These are phyloP conservation scores for Phragmites australis DNA, from an alignment of 176 grass and related monocot genomes.

Conservation along the genomic window DNA sequence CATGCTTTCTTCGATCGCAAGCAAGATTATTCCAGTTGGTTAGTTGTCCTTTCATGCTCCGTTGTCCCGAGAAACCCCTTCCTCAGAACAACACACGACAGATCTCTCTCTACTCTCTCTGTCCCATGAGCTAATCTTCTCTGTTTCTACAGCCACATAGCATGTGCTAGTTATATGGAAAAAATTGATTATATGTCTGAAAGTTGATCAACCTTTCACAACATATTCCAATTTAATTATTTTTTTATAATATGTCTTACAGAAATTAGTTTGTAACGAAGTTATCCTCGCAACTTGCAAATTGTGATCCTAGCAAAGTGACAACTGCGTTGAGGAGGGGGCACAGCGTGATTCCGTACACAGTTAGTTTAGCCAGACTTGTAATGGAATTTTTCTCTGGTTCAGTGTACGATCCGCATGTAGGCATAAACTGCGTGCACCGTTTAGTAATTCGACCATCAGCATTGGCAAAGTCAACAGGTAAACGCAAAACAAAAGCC, in stretches of 20 bases:
- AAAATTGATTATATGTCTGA: too few species aligned
- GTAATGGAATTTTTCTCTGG: not conserved
- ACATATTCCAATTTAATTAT: too few species aligned
- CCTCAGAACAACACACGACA: constrained; percentile 9
- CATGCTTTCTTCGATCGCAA: constrained; percentile 31
- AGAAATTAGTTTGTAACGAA: too few species aligned
- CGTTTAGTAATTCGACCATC: not conserved
- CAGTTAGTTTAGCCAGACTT: not conserved
- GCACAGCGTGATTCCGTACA: constrained; percentile 5
- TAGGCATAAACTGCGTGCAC: not conserved
- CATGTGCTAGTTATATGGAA: constrained; percentile 20
- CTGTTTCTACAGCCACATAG: constrained; percentile 7
- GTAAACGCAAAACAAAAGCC: constrained; percentile 28
- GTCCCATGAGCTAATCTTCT: not conserved
- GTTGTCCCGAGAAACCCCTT: constrained; percentile 11
- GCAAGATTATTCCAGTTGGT: not conserved
- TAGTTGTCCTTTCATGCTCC: constrained; percentile 15
- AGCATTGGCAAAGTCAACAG: constrained; percentile 7
- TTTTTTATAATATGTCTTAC: too few species aligned
- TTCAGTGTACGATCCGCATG: constrained; percentile 3
- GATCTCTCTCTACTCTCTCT: not conserved
- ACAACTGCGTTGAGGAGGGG: not conserved
- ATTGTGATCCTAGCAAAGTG: not conserved
- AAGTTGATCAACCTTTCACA: too few species aligned
- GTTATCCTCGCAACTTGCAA: not conserved